These are phyloP conservation scores for Saururus chinensis DNA, from an alignment of 164 flowering plant species.

Conservation along the genomic window DNA sequence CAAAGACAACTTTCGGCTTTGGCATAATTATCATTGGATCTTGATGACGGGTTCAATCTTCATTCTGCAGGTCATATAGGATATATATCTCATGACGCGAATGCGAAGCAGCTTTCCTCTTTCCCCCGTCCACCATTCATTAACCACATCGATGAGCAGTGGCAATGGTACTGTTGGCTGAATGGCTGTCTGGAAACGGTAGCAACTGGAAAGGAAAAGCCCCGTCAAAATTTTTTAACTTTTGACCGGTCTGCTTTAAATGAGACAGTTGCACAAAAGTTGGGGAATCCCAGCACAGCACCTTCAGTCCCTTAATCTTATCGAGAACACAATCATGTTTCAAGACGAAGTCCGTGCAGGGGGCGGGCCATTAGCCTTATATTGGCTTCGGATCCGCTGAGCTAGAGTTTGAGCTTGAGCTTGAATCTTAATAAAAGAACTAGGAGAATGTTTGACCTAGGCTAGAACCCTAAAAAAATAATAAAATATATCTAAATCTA, in stretches of 20 bases:
- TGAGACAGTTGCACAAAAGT: background rate
- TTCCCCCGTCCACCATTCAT: too few relatives aligned
- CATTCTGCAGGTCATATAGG: background rate
- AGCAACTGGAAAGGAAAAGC: background rate
- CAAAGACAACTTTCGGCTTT: background rate
- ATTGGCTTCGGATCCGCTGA: too few relatives aligned
- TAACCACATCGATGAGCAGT: background rate
- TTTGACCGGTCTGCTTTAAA: background rate
- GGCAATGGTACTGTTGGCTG: background rate
- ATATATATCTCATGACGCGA: background rate
- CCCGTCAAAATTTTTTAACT: background rate
- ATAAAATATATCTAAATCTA: too few relatives aligned
- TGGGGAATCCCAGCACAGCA: background rate
- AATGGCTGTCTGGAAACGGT: background rate
- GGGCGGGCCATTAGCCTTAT: too few relatives aligned
- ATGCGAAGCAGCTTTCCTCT: background rate
- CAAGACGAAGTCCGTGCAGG: too few relatives aligned
- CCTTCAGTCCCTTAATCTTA: background rate
- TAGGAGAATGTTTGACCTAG: too few relatives aligned
- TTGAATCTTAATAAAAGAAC: too few relatives aligned
- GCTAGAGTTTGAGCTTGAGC: too few relatives aligned
- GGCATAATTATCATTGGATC: background rate
- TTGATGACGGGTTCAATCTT: background rate
- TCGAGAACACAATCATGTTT: too few relatives aligned
- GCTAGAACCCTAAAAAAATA: too few relatives aligned